These are phyloP conservation scores for Heliamphora exappendiculata DNA, from an alignment of 148 eudicot species.

Conservation along the genomic window DNA sequence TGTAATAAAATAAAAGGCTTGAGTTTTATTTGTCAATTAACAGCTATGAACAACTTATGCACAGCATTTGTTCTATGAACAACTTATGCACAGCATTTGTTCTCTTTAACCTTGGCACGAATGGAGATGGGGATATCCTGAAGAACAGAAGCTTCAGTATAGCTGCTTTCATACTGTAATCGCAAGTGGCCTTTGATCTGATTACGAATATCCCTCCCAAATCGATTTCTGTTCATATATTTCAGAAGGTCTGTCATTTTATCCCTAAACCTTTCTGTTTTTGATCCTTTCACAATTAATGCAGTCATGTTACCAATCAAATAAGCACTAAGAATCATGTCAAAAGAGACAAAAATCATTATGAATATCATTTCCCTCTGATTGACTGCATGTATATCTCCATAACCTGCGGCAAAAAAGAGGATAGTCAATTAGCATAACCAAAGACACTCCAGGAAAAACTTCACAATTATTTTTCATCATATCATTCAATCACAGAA, in stretches of 20 bases:
- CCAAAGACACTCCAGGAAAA: not conserved
- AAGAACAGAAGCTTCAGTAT: constrained; percentile 55
- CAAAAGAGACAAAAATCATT: constrained; percentile 71
- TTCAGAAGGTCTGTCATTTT: constrained; percentile 63
- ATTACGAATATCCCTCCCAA: constrained; percentile 47
- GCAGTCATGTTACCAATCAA: constrained; percentile 76
- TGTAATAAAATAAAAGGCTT: not conserved
- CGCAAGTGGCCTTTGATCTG: constrained; percentile 67
- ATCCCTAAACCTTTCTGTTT: constrained; percentile 62
- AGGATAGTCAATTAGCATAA: not conserved
- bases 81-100: not conserved
- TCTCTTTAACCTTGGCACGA: constrained; percentile 56
- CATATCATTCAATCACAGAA: too few relatives aligned
- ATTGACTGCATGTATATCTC: constrained; percentile 77
- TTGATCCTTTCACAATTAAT: constrained; percentile 64
- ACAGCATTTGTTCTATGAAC: not conserved
- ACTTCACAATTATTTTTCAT: not conserved
- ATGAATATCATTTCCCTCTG: constrained; percentile 69
- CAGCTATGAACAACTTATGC: not conserved
- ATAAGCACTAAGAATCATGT: constrained; percentile 73
- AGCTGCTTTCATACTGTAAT: constrained; percentile 67
- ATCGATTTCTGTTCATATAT: constrained; percentile 60
- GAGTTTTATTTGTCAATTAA: not conserved
- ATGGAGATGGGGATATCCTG: constrained; percentile 64
- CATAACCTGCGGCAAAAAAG: constrained; percentile 49